Base-by-base conservation (phyloP, 805 yeast genomes). In the Saccharomycopsis javanensis region DNA sequence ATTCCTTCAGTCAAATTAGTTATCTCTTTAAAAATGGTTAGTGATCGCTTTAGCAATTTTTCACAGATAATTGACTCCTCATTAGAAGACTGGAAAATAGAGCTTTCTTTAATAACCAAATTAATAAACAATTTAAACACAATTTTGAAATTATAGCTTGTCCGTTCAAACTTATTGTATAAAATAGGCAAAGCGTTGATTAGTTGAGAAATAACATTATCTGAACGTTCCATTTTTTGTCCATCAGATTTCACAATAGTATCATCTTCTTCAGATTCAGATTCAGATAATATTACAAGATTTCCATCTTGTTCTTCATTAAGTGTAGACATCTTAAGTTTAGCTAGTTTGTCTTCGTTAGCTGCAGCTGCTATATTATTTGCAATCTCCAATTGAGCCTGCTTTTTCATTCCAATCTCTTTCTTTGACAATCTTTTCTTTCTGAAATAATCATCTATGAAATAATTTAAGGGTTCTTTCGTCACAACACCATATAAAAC, bases 351-450 rank as follows among this genome's bases (percentile, higher is more conserved):
- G 4, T 64, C 64, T 38, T 68, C 71, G 27, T 61, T 62, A 27
- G 72, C 78, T 25, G 75, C 80, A 5, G 77, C 81, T 54, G 38
- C 50, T 25, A 75, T 80, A 54, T 79, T 83, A 34, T 74, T 79
- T 54, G 74, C 79, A 20, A 79, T 85, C 55, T 79, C 77, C 60
- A 79, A 84, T 67, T 79, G 57, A 5, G 61, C 59, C 34, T 31
- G 50, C 15, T 51, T 50, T 25, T 55, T 50, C 50, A 57, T 35
- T 16, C 48, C 60, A 20, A 55, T 55, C 4, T 57, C 51, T 31
- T 53, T 23, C 51, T 54, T 53, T 30, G 57, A 42, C 20, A 23
- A 31, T 23, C 53, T 48, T 25, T 45, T 58, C 18, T 53, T 52
- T 33, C 50, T 52, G 11, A 37, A 30, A 23, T 52, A 28, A 28